Evolutionary conservation across 1,284 basidiomycete species (phyloP).

Genomic region (Cryptococcus maquisensis): DNA sequence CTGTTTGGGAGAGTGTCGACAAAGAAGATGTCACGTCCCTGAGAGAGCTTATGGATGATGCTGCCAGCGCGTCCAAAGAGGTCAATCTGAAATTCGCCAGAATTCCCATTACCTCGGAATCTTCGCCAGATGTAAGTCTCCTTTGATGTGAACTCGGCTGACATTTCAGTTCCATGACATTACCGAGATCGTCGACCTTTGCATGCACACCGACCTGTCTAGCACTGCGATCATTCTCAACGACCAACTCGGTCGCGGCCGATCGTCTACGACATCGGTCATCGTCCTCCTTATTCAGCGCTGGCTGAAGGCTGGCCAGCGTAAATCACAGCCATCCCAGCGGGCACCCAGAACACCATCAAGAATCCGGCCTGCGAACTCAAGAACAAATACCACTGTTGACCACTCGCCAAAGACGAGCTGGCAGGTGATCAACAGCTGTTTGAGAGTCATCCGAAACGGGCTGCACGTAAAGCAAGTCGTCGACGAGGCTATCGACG

Average conservation of each 20-base stretch:
- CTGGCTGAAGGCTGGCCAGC: conserved; percentile 61
- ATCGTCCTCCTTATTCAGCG: conserved; percentile 79
- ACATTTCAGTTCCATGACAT: conserved; percentile 52
- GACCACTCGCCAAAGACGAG: conserved; percentile 28
- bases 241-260: conserved; percentile 91
- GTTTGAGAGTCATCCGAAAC: conserved; percentile 86
- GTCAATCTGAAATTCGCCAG: conserved; percentile 65
- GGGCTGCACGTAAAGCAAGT: conserved; percentile 78
- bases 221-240: conserved; percentile 86
- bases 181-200: conserved; percentile 72
- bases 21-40: conserved; percentile 75
- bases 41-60: conserved; percentile 79
- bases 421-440: conserved; percentile 64
- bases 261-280: conserved; percentile 85
- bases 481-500: conserved; percentile 90
- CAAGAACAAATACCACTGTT: conserved; percentile 5
- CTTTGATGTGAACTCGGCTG: not conserved
- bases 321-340: not conserved
- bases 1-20: conserved; percentile 89
- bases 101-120: conserved; percentile 79
- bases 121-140: conserved; percentile 47
- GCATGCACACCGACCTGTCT: conserved; percentile 66
- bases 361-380: conserved; percentile 6
- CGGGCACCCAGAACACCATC: conserved; percentile 13
- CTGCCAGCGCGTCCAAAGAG: conserved; percentile 51